A percentile compares a stretch with the other conserved stretches of the same genome.
Evolutionary conservation across 2,329 filamentous ascomycete genomes (phyloP).

Genomic region (Teratosphaeriaceae sp.): DNA sequence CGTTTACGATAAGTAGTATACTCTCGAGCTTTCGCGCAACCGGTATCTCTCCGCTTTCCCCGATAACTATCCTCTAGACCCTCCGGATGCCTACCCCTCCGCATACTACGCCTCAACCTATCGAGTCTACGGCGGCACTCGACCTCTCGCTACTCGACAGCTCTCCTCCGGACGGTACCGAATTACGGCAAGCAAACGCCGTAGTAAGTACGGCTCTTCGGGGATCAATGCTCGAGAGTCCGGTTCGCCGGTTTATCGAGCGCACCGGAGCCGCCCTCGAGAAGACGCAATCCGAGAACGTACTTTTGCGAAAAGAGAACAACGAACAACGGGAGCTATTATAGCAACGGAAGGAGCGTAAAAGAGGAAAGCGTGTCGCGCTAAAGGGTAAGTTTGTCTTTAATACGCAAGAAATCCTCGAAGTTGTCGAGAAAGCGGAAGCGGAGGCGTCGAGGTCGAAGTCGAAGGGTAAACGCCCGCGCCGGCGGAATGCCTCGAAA

Average conservation of each 20-base stretch:
- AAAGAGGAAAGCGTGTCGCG: constrained; percentile 8
- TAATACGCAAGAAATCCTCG: constrained; percentile 10
- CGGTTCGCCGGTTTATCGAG: neutral
- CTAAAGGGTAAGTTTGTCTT: constrained; percentile 10
- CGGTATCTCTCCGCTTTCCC: constrained; percentile 5
- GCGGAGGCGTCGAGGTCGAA: neutral
- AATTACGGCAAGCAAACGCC: constrained; percentile 5
- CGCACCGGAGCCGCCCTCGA: neutral
- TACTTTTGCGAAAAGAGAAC: neutral
- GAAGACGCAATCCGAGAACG: neutral
- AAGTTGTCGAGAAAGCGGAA: constrained; percentile 6
- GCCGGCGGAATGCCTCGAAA: neutral
- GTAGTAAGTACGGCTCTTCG: neutral
- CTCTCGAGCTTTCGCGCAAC: constrained; percentile 1
- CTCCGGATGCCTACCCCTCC: neutral
- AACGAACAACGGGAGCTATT: constrained; percentile 4
- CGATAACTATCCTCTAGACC: constrained; percentile 6
- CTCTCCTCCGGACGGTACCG: constrained; percentile 6
- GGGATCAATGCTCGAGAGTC: neutral
- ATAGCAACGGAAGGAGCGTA: constrained; percentile 6
- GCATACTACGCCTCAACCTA: neutral
- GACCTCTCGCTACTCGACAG: constrained; percentile 2
- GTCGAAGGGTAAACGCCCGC: neutral
- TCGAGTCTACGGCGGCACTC: neutral
- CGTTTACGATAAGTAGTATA: constrained; percentile 4